Base-by-base conservation (phyloP, 345 rosid genomes). In the Boechera divaricarpa region DNA sequence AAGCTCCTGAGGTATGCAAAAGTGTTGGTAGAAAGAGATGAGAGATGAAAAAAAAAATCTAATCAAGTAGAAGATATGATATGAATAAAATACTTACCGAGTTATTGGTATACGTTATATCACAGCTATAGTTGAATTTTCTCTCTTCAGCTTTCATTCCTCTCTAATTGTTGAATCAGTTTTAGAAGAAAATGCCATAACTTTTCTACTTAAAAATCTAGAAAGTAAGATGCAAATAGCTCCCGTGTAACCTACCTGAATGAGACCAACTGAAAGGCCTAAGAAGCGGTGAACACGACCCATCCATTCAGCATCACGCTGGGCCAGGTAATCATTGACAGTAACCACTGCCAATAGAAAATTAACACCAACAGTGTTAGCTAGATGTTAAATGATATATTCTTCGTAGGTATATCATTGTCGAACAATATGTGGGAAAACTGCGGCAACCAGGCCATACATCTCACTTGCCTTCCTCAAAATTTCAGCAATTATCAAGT, bases 251-350 rank as follows among this genome's bases (percentile, higher is more conserved):
- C 10, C 67, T 60, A 91, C 98, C 97, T 91, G 96, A 80, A 94
- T 87, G 70, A 94, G 92, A 82, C 98, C 98, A 67, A 94, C 97
- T 64, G 98, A 91, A 79, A 94, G 94, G 74, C 97, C 97, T 80
- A 94, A 82, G 81, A 83, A 94, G 63, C 88, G 88, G 86, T 94
- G 94, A 82, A 94, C 92, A 76, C 94, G 96, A 35, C 97, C 98
- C 98, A 94, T 94, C 98, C 98, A 94, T 74, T 94, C 97, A 77
- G 98, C 98, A 87, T 94, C 98, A 67, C 98, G 97, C 77, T 87
- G 93, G 65, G 98, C 98, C 64, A 94, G 83, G 82, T 94, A 94
- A 85, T 94, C 96, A 81, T 94, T 94, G 71, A 94, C 98, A 32
- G 98, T 94, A 67, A 94, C 98, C 86, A 94, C 98, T 94, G 85